phyloP scores from a whole-genome alignment of 1,284 basidiomycete species.

The Cystobasidium pallidum region DNA sequence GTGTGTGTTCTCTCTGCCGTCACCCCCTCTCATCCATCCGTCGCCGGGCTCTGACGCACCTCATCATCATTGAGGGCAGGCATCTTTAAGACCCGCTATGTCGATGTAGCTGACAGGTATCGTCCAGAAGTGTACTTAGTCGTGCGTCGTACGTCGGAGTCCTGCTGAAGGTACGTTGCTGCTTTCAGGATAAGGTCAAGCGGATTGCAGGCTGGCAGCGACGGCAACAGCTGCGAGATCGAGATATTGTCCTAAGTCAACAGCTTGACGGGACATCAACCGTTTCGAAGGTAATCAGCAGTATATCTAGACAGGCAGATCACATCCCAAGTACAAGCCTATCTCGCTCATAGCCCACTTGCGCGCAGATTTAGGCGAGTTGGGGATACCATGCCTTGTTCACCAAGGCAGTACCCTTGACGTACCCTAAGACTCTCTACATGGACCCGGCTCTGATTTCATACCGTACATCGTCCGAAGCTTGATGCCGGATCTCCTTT shows the following conservation, averaged over 20 bases:
- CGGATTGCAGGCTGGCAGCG: not conserved
- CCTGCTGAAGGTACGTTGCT: not conserved
- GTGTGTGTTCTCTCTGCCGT: not conserved
- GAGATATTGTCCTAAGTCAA: not conserved
- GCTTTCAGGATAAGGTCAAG: not conserved
- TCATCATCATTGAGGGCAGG: slow-evolving; percentile 77
- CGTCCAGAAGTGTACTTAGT: no score
- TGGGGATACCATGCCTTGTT: no score
- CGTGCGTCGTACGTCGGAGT: no score
- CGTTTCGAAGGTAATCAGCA: not conserved
- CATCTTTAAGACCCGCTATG: slow-evolving; percentile 27
- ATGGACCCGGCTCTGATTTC: no score
- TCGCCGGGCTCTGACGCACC: slow-evolving; percentile 46
- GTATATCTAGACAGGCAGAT: not conserved
- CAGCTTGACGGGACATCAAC: slow-evolving; percentile 5
- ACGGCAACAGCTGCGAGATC: not conserved
- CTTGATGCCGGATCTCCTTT: no score
- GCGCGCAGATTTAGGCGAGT: no score
- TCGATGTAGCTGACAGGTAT: not conserved
- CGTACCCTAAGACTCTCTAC: no score
- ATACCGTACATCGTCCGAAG: no score
- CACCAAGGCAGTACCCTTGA: no score
- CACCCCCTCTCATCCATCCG: not conserved
- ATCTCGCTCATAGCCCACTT: no score
- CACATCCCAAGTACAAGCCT: not conserved